Evolutionary conservation across 2,329 filamentous ascomycete genomes (phyloP), one percentile per base, ranked within the genome.

Genomic region (Colletotrichum sp.): DNA sequence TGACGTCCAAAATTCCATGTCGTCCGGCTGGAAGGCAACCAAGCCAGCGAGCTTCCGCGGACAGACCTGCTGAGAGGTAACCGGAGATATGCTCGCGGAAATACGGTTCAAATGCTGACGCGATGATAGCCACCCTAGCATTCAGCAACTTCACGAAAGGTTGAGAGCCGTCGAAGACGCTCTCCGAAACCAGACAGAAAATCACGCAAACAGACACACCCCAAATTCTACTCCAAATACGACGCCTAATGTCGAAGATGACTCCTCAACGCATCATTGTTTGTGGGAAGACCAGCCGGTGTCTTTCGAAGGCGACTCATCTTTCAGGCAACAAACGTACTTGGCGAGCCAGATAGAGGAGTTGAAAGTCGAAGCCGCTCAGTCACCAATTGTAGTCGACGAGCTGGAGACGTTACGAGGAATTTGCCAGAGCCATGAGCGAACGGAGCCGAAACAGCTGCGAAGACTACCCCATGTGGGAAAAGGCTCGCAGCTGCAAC

Each of bases 1-100:
- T 79, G 9, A 79, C 78, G 6, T 79, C 78, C 16, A 78, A 76
- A 9, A 78, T 79, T 16, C 62, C 71, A 15, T 79, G 78, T 49
- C 75, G 75, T n/a, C 75, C 78, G 28, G 76, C 65, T 21, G 71
- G 65, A n/a, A 62, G 71, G 32, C 59, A 69, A 21, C 39, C 59
- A 21, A 16, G 28, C 15, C 71, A 65, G 18, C 39, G 57, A 12
- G 57, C 6, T 8, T 24, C 16, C 6, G 24, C 21, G 4, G 71
- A 74, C 4, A 21, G 66, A 26, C n/a, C 32, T 28, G 66, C 32
- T 28, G 71, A 74, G 28, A 64, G 57, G 71, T 74, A 59, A 12
- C 3, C 49, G 21, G 16, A 39, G 15, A 68, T 9, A 55, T 5
- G 12, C 12, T 26, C 15, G 10, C 16, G 18, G 44, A 68, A 30